These are phyloP conservation scores for Trichocladium uniseriatum DNA, from an alignment of 495 filamentous ascomycete genomes.

Conservation along the genomic window DNA sequence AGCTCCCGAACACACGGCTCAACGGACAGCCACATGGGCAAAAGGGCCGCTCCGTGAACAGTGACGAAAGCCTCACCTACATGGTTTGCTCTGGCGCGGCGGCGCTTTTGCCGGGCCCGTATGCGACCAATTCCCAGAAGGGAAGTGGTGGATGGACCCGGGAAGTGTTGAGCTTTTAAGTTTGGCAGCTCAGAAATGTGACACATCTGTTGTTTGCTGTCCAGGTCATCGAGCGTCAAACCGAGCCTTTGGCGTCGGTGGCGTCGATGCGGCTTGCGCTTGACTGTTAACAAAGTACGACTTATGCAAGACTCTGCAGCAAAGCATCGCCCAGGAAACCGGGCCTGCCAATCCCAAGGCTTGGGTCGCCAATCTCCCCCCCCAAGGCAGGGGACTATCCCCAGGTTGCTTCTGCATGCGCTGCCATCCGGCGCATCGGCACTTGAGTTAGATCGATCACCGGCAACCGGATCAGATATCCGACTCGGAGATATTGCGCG, in stretches of 20 bases:
- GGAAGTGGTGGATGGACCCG: background rate
- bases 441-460: background rate
- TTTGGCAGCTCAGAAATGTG: background rate
- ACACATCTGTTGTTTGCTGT: conserved; percentile 12
- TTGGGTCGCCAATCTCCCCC: background rate
- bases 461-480: conserved; percentile 7
- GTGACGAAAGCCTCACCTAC: too few relatives aligned
- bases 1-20: background rate
- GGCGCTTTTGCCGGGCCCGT: background rate
- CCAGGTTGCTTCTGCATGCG: conserved; percentile 3
- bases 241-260: background rate
- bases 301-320: background rate
- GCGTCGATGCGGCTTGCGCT: background rate
- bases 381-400: background rate
- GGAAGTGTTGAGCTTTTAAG: background rate
- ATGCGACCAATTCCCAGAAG: conserved; percentile 15
- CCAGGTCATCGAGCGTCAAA: background rate
- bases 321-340: background rate
- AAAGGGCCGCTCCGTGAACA: background rate
- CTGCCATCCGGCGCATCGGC: conserved; percentile 5
- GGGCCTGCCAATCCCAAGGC: conserved; percentile 1
- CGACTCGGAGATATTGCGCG: conserved; percentile 3
- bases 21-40: background rate
- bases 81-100: background rate
- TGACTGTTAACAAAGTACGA: background rate